Evolutionary conservation across 306 rosid genomes (phyloP).

Genomic region (Vachellia collinsii): DNA sequence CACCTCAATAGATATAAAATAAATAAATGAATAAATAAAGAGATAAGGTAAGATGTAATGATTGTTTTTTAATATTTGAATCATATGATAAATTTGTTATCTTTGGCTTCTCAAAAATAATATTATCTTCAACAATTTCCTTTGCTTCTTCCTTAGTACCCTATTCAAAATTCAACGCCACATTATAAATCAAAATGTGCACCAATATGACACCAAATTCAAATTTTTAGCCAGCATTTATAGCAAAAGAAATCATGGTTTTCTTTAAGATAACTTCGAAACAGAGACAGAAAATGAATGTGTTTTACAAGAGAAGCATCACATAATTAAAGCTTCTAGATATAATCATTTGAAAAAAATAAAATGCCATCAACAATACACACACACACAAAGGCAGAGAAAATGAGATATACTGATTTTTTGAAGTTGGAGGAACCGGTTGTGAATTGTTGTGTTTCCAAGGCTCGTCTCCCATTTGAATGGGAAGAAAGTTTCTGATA

Average conservation of each 20-base stretch:
- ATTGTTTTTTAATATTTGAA: too few relatives aligned
- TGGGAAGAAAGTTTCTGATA: neutral
- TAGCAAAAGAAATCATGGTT: too few relatives aligned
- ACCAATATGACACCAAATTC: too few relatives aligned
- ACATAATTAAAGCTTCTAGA: neutral
- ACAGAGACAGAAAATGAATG: neutral
- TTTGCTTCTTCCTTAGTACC: neutral
- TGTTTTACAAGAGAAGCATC: neutral
- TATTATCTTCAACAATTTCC: neutral
- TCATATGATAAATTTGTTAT: too few relatives aligned
- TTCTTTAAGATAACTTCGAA: neutral
- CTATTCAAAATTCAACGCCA: too few relatives aligned
- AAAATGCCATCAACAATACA: neutral
- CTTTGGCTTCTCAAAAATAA: neutral
- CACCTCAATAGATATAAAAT: too few relatives aligned
- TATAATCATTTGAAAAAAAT: neutral
- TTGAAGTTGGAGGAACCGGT: neutral
- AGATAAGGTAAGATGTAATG: too few relatives aligned
- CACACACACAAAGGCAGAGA: too few relatives aligned
- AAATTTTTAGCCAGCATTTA: too few relatives aligned
- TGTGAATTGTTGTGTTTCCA: neutral
- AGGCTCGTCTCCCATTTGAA: too few relatives aligned
- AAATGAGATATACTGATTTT: neutral
- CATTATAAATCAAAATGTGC: too few relatives aligned
- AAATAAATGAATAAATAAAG: too few relatives aligned